These are phyloP conservation scores for Porphyra umbilicalis DNA, from an alignment of 31 red algal genomes.

Conservation along the genomic window DNA sequence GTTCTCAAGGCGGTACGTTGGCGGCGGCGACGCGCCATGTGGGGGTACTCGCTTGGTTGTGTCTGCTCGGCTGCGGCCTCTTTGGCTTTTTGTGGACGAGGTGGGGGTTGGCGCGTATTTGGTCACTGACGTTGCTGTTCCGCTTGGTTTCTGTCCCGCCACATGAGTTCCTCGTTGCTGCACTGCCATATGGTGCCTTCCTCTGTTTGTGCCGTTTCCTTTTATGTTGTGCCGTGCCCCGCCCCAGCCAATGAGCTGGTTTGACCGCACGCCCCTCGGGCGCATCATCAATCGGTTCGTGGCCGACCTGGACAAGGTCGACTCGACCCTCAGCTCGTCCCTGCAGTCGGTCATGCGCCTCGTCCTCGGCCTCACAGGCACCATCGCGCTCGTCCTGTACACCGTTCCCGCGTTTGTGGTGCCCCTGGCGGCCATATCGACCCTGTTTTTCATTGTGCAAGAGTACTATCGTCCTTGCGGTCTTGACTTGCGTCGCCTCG, in stretches of 20 bases:
- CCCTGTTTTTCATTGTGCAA: constrained; percentile 27
- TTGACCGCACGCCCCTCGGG: constrained; percentile 83
- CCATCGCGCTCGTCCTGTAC: constrained; percentile 50
- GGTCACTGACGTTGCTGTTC: background rate
- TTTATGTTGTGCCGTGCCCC: too few relatives aligned
- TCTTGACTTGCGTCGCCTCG: constrained; percentile 81
- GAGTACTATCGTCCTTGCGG: constrained; percentile 71
- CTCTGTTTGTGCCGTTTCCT: background rate
- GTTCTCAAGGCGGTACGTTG: constrained; percentile 50
- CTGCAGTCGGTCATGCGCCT: constrained; percentile 47
- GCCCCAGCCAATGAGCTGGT: constrained; percentile 57
- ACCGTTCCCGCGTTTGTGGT: constrained; percentile 4
- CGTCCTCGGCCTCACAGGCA: constrained; percentile 27
- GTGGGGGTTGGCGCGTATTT: background rate
- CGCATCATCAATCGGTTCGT: constrained; percentile 87
- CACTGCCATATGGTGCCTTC: too few relatives aligned
- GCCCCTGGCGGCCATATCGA: background rate
- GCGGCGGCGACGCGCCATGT: background rate
- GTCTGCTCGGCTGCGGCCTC: background rate
- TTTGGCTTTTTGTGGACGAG: background rate
- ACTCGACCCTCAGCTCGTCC: constrained; percentile 38
- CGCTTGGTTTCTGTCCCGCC: background rate
- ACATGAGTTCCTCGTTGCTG: too few relatives aligned
- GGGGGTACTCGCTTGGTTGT: too few relatives aligned
- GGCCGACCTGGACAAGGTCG: constrained; percentile 84